phyloP scores from a whole-genome alignment of 2,329 filamentous ascomycete genomes.

The Didymella keratinophila region DNA sequence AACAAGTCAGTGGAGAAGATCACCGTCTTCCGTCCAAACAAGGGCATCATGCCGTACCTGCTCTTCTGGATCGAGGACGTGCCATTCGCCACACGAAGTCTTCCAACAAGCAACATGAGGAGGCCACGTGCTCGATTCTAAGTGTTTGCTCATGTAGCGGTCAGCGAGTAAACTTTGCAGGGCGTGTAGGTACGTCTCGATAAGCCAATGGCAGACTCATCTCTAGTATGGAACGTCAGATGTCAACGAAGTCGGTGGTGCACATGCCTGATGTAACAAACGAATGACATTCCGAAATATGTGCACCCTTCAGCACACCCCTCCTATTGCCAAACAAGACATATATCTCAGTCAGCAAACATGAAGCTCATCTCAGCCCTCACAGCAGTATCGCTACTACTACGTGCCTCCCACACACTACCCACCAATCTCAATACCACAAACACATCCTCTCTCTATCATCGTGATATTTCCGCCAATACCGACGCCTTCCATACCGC shows the following conservation, averaged over 20 bases:
- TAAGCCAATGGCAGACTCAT: background rate
- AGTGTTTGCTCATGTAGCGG: background rate
- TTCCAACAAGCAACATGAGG: background rate
- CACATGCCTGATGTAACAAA: background rate
- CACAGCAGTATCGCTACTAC: background rate
- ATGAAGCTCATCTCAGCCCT: background rate
- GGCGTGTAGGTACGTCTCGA: background rate
- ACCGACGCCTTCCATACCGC: background rate
- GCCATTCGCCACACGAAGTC: background rate
- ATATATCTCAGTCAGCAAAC: background rate
- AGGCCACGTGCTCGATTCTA: background rate
- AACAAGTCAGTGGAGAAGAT: conserved; percentile 23
- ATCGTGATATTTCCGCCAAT: background rate
- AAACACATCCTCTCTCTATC: background rate
- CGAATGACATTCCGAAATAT: background rate
- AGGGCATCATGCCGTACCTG: conserved; percentile 17
- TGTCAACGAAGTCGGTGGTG: background rate
- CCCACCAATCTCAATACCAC: background rate
- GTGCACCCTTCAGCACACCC: background rate
- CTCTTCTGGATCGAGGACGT: conserved; percentile 23
- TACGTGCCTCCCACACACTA: background rate
- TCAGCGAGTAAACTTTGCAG: background rate
- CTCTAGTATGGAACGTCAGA: background rate
- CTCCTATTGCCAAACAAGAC: background rate
- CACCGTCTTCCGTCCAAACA: conserved; percentile 21